A percentile compares a stretch with the other conserved stretches of the same genome.
These are phyloP conservation scores for Aspergillus hancockii DNA, from an alignment of 495 filamentous ascomycete genomes.

Conservation along the genomic window DNA sequence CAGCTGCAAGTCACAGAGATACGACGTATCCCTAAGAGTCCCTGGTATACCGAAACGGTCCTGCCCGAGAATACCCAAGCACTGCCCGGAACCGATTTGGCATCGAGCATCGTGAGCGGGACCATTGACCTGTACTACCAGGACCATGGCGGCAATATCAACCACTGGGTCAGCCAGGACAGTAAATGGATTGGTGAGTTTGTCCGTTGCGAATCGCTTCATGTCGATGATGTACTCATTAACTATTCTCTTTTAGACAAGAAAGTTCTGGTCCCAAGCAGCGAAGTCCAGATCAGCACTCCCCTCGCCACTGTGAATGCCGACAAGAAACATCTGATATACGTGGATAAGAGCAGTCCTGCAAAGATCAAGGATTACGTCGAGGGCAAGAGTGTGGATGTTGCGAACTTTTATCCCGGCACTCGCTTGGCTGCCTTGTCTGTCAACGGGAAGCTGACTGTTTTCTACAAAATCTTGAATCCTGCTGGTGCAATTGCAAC, in stretches of 20 bases:
- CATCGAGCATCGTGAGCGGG: background rate
- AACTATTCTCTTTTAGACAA: background rate
- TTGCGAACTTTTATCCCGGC: background rate
- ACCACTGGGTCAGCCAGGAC: background rate
- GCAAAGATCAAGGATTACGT: background rate
- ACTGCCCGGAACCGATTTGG: constrained; percentile 4
- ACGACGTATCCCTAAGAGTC: background rate
- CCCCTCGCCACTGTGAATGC: background rate
- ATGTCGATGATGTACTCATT: background rate
- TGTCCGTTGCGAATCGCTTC: background rate
- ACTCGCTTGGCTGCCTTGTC: background rate
- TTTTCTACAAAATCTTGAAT: constrained; percentile 4
- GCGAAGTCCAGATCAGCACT: constrained; percentile 4
- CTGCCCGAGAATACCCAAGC: constrained; percentile 3
- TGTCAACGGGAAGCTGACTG: background rate
- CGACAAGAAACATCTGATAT: background rate
- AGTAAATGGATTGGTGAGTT: background rate
- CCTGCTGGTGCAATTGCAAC: background rate
- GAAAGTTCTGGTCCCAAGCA: background rate
- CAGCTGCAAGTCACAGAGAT: constrained; percentile 1
- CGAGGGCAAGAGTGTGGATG: background rate
- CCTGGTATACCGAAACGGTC: background rate
- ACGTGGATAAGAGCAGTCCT: background rate
- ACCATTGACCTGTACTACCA: constrained; percentile 6
- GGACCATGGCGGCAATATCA: constrained; percentile 2